These are phyloP conservation scores for Heritiera littoralis DNA, from an alignment of 345 rosid species.

Conservation along the genomic window DNA sequence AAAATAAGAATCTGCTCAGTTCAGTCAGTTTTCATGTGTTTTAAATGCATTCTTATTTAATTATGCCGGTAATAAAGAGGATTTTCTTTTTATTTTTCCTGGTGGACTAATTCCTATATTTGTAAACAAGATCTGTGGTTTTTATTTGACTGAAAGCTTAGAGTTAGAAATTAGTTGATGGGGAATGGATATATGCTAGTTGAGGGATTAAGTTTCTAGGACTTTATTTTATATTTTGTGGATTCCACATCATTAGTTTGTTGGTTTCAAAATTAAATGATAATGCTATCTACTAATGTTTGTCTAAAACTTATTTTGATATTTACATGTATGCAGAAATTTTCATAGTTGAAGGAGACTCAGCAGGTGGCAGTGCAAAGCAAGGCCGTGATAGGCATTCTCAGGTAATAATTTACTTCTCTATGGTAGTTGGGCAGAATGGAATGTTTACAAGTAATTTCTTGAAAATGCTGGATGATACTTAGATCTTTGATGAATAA, in stretches of 20 bases:
- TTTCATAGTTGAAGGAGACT: slow-evolving; percentile 97
- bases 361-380: slow-evolving; percentile 99
- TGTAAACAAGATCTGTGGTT: background rate
- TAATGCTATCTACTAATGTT: background rate
- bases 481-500: background rate
- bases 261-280: slow-evolving; percentile 14
- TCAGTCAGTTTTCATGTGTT: background rate
- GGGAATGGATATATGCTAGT: background rate
- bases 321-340: slow-evolving; percentile 53
- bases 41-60: background rate
- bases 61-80: background rate
- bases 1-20: background rate
- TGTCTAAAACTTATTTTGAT: background rate
- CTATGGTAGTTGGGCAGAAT: background rate
- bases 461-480: background rate
- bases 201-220: background rate
- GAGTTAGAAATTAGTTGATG: background rate
- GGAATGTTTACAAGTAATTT: slow-evolving; percentile 1
- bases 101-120: background rate
- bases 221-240: background rate
- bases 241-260: background rate
- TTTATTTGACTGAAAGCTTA: background rate
- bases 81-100: background rate
- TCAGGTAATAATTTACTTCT: slow-evolving; percentile 57
- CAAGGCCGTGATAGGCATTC: slow-evolving; percentile 98